phyloP scores from a whole-genome alignment of 805 yeast species.

The Zygosaccharomyces rouxii region DNA sequence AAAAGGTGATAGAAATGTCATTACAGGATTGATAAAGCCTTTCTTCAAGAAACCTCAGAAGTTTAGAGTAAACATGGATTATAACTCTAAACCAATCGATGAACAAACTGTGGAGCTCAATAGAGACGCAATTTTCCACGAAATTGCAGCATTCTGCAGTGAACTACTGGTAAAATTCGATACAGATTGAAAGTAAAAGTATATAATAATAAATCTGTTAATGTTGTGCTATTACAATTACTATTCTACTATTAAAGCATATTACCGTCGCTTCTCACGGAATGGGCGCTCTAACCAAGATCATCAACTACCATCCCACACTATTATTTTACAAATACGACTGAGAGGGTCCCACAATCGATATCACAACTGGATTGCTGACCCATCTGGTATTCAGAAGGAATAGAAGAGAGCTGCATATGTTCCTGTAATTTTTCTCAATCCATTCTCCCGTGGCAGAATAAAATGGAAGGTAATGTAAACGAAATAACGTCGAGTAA shows the following conservation, averaged over 20 bases:
- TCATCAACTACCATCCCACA: neutral
- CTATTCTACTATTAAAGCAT: neutral
- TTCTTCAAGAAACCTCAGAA: slow-evolving; percentile 52
- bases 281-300: neutral
- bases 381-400: neutral
- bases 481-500: slow-evolving; percentile 7
- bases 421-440: neutral
- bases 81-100: slow-evolving; percentile 60
- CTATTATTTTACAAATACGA: neutral
- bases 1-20: slow-evolving; percentile 53
- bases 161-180: slow-evolving; percentile 50
- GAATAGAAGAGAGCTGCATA: neutral
- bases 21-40: slow-evolving; percentile 82
- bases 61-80: slow-evolving; percentile 76
- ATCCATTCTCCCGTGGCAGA: neutral
- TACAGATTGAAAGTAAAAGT: slow-evolving; percentile 15
- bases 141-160: slow-evolving; percentile 65
- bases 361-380: neutral
- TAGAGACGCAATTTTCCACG: slow-evolving; percentile 66
- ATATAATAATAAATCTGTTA: slow-evolving; percentile 1
- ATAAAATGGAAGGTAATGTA: slow-evolving; percentile 5
- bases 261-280: neutral
- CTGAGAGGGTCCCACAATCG: neutral
- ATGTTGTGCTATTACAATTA: slow-evolving; percentile 1
- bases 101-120: slow-evolving; percentile 55